Evolutionary conservation across 1,139 yeast genomes (phyloP).

Genomic region (Groenewaldozyma sp.): DNA sequence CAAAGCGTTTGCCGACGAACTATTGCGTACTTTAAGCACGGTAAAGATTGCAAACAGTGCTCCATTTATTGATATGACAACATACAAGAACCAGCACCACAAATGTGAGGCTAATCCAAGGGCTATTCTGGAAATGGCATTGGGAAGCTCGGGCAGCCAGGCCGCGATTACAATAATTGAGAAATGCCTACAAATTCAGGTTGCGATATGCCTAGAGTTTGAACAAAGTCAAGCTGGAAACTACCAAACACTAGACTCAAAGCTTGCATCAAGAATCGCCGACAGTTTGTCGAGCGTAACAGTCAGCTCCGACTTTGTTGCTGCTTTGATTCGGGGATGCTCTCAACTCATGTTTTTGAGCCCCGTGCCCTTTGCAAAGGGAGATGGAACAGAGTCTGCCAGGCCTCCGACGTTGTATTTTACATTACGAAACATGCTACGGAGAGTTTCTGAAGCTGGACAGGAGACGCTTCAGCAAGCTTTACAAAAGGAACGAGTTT

Average conservation of each 20-base stretch:
- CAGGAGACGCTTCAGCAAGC: neutral
- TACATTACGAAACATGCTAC: neutral
- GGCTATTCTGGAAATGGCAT: neutral
- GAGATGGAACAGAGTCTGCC: constrained; percentile 6
- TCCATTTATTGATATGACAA: neutral
- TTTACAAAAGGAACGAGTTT: constrained; percentile 3
- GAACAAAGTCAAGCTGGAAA: neutral
- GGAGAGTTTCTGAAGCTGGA: neutral
- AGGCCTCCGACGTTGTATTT: constrained; percentile 1
- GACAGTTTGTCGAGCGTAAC: neutral
- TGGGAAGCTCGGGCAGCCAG: neutral
- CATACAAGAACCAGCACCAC: neutral
- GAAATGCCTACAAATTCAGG: neutral
- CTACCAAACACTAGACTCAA: constrained; percentile 3
- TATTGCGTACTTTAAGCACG: too few species aligned
- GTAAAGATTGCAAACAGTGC: neutral
- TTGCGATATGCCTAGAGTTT: neutral
- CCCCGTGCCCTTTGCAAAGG: neutral
- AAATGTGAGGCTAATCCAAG: neutral
- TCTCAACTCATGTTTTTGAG: neutral
- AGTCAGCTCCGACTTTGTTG: neutral
- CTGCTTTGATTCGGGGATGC: neutral
- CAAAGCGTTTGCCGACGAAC: too few species aligned
- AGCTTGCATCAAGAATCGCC: constrained; percentile 2
- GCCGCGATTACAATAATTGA: neutral